A percentile compares a stretch with the other conserved stretches of the same genome.
Conservation (phyloP, 1,284 basidiomycete genomes). For the Boletus semigastroideus region DNA sequence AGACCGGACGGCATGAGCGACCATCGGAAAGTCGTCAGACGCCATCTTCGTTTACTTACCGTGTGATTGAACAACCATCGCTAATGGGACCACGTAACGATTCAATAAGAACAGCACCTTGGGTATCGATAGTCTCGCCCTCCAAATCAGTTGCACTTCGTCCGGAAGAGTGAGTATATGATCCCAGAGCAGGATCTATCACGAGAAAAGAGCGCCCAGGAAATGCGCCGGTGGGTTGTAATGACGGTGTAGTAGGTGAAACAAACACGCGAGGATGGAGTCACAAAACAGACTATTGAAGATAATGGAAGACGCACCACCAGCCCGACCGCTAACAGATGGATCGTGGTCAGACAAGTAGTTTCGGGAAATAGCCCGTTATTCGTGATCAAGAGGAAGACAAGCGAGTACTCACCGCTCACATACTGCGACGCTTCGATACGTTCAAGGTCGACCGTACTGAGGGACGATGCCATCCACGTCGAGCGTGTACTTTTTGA, state of each 20-base stretch:
- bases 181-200: constrained; percentile 48
- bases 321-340: constrained; percentile 22
- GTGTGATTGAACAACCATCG: constrained; percentile 37
- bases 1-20: background rate
- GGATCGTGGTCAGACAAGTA: background rate
- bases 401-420: constrained; percentile 18
- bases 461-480: constrained; percentile 11
- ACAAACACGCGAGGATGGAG: background rate
- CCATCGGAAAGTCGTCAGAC: background rate
- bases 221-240: background rate
- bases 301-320: constrained; percentile 16
- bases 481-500: background rate
- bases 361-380: background rate
- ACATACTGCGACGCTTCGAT: constrained; percentile 26
- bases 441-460: background rate
- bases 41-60: constrained; percentile 36
- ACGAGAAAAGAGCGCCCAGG: background rate
- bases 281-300: background rate
- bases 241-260: background rate
- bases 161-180: constrained; percentile 46
- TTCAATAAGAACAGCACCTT: constrained; percentile 48
- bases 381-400: background rate
- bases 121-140: constrained; percentile 37
- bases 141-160: constrained; percentile 49
- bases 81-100: constrained; percentile 45